phyloP scores from a whole-genome alignment of 1,284 basidiomycete species.

The Sanghuangporus sanghuang region DNA sequence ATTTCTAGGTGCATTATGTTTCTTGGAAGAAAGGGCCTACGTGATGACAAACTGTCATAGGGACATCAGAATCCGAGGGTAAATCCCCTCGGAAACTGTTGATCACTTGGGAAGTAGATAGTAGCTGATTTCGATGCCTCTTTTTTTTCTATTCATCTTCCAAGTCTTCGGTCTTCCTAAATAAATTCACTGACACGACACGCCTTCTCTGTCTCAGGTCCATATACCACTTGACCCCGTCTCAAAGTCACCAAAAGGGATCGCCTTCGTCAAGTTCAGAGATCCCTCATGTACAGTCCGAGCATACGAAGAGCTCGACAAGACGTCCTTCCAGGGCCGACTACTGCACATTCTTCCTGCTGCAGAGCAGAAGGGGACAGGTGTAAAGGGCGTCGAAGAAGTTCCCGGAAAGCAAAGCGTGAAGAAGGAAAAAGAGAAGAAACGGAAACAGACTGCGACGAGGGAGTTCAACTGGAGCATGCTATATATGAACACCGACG shows the following conservation, averaged over 20 bases:
- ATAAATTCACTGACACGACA: not conserved
- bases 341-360: constrained; percentile 87
- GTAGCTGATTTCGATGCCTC: constrained; percentile 35
- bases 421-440: constrained; percentile 67
- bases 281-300: constrained; percentile 63
- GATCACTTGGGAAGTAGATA: constrained; percentile 57
- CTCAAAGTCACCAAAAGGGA: constrained; percentile 72
- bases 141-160: constrained; percentile 13
- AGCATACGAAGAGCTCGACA: constrained; percentile 80
- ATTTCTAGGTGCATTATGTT: not conserved
- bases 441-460: constrained; percentile 69
- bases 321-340: constrained; percentile 87
- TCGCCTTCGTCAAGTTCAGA: constrained; percentile 80
- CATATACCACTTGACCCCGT: constrained; percentile 76
- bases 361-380: constrained; percentile 54
- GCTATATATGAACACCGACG: constrained; percentile 96
- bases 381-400: constrained; percentile 37
- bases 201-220: constrained; percentile 42
- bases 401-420: constrained; percentile 43
- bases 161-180: not conserved
- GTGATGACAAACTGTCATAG: constrained; percentile 49
- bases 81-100: constrained; percentile 39
- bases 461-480: constrained; percentile 95
- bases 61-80: constrained; percentile 50
- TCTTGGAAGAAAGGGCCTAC: constrained; percentile 4